These are phyloP conservation scores for Aspergillus sp. DNA, from an alignment of 2,329 filamentous ascomycete species.

Conservation along the genomic window DNA sequence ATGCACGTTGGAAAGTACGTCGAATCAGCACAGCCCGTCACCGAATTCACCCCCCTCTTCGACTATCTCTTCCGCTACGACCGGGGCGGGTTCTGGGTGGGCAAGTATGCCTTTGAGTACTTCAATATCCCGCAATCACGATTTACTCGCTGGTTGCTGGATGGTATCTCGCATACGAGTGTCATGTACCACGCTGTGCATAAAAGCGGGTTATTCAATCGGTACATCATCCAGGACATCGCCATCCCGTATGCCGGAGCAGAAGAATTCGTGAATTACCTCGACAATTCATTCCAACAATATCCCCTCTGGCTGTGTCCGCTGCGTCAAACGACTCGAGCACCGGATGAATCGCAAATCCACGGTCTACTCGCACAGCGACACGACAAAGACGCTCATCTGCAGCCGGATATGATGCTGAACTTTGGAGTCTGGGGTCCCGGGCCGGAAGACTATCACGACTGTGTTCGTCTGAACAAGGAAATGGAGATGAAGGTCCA, in stretches of 20 bases:
- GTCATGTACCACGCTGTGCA: constrained; percentile 62
- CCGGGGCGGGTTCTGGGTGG: constrained; percentile 62
- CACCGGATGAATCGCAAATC: neutral
- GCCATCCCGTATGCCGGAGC: constrained; percentile 52
- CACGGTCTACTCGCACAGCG: neutral
- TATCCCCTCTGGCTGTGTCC: constrained; percentile 60
- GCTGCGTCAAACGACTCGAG: constrained; percentile 19
- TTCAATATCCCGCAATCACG: constrained; percentile 58
- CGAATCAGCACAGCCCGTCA: neutral
- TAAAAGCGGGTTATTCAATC: constrained; percentile 49
- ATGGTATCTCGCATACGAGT: constrained; percentile 58
- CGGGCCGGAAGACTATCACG: neutral
- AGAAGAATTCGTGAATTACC: constrained; percentile 50
- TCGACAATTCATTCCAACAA: constrained; percentile 41
- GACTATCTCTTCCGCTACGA: constrained; percentile 48
- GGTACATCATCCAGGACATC: constrained; percentile 61
- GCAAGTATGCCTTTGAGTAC: constrained; percentile 49
- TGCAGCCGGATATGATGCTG: neutral
- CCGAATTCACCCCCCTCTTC: constrained; percentile 12
- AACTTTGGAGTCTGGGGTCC: neutral
- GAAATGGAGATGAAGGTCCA: neutral
- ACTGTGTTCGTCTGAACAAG: neutral
- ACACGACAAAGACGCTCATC: neutral
- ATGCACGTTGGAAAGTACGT: constrained; percentile 46
- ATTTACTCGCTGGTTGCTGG: constrained; percentile 54